These are phyloP conservation scores for Colletotrichum acutatum DNA, from an alignment of 2,329 filamentous ascomycete species.

Conservation along the genomic window DNA sequence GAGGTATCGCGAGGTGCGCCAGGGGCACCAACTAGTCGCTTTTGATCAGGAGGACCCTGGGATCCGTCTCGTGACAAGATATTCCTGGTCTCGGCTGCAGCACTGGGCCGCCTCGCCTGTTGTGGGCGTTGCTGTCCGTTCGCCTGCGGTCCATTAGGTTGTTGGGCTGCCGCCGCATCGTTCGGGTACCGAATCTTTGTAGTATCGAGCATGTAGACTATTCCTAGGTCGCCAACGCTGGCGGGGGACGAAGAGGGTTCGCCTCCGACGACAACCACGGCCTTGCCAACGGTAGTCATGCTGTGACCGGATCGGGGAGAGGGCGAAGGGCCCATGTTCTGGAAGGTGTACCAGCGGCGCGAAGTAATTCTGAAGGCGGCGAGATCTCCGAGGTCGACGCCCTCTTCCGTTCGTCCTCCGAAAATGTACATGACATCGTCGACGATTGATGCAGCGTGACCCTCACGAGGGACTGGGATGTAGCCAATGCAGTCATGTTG, in stretches of 20 bases:
- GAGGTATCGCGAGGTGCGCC: constrained; percentile 43
- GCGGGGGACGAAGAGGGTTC: constrained; percentile 90
- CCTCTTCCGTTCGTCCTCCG: constrained; percentile 93
- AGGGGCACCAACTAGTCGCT: constrained; percentile 55
- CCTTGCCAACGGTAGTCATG: constrained; percentile 95
- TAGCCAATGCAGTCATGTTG: constrained; percentile 97
- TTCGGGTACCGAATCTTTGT: constrained; percentile 96
- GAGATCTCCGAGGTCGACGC: constrained; percentile 89
- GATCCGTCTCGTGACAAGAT: constrained; percentile 62
- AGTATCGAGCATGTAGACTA: constrained; percentile 93
- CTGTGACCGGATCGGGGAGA: constrained; percentile 95
- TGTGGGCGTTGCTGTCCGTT: constrained; percentile 48
- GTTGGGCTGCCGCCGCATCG: constrained; percentile 64
- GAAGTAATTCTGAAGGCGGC: constrained; percentile 82
- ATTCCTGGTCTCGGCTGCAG: constrained; percentile 51
- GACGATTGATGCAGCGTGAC: constrained; percentile 91
- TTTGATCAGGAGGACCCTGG: constrained; percentile 61
- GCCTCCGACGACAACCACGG: constrained; percentile 90
- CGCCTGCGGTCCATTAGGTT: constrained; percentile 17
- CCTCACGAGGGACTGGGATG: constrained; percentile 92
- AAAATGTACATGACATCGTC: constrained; percentile 99
- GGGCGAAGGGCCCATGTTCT: constrained; percentile 98
- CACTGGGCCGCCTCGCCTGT: constrained; percentile 56
- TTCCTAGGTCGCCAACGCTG: constrained; percentile 84
- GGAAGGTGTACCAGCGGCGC: constrained; percentile 97